Base-by-base conservation (phyloP, 2,329 filamentous ascomycete genomes). In the Biscogniauxia marginata region DNA sequence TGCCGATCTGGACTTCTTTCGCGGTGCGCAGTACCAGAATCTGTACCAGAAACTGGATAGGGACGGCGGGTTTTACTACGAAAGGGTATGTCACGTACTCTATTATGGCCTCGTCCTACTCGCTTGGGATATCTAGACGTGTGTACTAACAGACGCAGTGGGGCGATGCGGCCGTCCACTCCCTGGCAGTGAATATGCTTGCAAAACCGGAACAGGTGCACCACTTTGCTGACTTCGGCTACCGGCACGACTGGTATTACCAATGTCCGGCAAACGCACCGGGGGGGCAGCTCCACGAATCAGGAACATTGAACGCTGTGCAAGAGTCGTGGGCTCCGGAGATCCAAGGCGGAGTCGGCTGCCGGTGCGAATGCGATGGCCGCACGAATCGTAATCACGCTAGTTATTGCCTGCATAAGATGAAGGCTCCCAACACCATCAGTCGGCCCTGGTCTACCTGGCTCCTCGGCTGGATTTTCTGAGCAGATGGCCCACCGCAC, bases 91-190 rank as follows among this genome's bases (percentile, higher is more conserved):
- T 66, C 34, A 45, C 16, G 13, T 30, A 18, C 43, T 48, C 22
- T 22, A 21, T 21, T n/a, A n/a, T n/a, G n/a, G n/a, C n/a, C 23
- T 24, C 50, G 39, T 46, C 43, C 21, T 13, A 19, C 51, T 7
- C 30, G 2, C 9, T 13, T 22, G n/a, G 13, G 20, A 19, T 11
- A 16, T 8, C 11, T 24, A 5, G 16, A 47, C 7, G 45, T 48
- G 45, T 50, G 9, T 39, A 16, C 30, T 39, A 39, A 39, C 30
- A 13, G 16, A 9, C 9, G 4, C 50, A 75, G 68, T 78, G 75
- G 75, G 76, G 76, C 30, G 76, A 77, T 55, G 76, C 76, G 3
- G 71, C 75, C 1, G 70, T 77, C 2, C 76, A 79, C 61, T 75
- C 74, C 4, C 69, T 78, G 4, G 76, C 75, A 2, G 69, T 77